Evolutionary conservation across 2,329 filamentous ascomycete species (phyloP).

Genomic region (Teratosphaeria viscida): DNA sequence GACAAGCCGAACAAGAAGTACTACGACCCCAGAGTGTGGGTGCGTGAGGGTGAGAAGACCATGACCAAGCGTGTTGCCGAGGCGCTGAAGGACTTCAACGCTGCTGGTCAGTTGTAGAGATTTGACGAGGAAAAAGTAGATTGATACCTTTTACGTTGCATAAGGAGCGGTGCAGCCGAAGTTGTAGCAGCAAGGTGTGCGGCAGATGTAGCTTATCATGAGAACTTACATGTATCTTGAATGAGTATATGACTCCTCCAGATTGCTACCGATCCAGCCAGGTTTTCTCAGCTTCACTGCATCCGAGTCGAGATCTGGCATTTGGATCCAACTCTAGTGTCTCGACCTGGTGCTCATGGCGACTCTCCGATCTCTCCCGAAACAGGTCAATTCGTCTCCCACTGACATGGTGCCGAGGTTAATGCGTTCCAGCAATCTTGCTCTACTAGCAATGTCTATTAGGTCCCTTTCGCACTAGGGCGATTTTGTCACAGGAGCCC

Average conservation of each 20-base stretch:
- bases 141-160: background rate
- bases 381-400: background rate
- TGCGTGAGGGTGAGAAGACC: slow-evolving; percentile 92
- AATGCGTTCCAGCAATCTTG: background rate
- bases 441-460: background rate
- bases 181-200: background rate
- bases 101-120: slow-evolving; percentile 60
- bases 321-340: background rate
- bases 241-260: background rate
- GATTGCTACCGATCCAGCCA: background rate
- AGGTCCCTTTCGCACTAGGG: background rate
- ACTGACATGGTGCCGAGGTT: background rate
- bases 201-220: background rate
- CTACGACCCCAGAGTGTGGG: slow-evolving; percentile 78
- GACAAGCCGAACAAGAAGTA: slow-evolving; percentile 99
- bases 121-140: background rate
- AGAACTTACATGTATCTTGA: background rate
- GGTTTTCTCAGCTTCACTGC: background rate
- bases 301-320: background rate
- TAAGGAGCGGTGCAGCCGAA: background rate
- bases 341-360: background rate
- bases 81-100: slow-evolving; percentile 87
- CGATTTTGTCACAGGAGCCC: background rate
- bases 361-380: background rate
- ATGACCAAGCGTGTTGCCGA: slow-evolving; percentile 73